Base-by-base conservation (phyloP, 2,329 filamentous ascomycete species). In the Sporothrix phasma region DNA sequence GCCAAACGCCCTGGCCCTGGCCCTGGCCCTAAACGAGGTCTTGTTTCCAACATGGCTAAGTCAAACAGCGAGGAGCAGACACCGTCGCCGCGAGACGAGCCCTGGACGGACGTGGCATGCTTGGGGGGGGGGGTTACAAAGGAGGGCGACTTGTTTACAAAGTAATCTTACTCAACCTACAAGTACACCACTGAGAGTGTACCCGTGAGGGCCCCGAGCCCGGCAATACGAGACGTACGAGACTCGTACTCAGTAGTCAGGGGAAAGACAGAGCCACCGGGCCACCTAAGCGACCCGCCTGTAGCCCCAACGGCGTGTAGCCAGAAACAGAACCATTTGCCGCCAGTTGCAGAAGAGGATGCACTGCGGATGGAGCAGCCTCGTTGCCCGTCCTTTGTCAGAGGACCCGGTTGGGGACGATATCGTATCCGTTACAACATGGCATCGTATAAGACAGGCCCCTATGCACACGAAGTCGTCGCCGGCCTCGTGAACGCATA, bases 321-420 rank as follows among this genome's bases (percentile, higher is more conserved):
- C 62, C 62, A 46, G 31, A 64, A 64, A 58, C 53, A 51, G 62
- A 49, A 56, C 43, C 43, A 64, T 64, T 60, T 51, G 45, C 54
- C 62, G 62, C 62, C 62, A n/a, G 46, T n/a, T 22, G 34, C 19
- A 61, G 45, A 22, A 22, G 19, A 26, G 7, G 45, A 49, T 49
- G 43, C 45, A 24, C 58, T 39, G 58, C 17, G 29, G 22, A 51
- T 62, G 61, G 47, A 54, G 49, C 45, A 47, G n/a, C 29, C 31
- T 6, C 26, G n/a, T 26, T 10, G 39, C 34, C 41, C 34, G 29
- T 19, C 11, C 53, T 41, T 6, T n/a, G n/a, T n/a, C n/a, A n/a
- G n/a, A n/a, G n/a, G n/a, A n/a, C n/a, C n/a, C n/a, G n/a, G n/a
- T n/a, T n/a, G n/a, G n/a, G n/a, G 22, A 46, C 29, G 45, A 53